Evolutionary conservation across 2,329 filamentous ascomycete species (phyloP), one percentile per base, ranked within the genome.

Genomic region (Lecanicillium sp.): DNA sequence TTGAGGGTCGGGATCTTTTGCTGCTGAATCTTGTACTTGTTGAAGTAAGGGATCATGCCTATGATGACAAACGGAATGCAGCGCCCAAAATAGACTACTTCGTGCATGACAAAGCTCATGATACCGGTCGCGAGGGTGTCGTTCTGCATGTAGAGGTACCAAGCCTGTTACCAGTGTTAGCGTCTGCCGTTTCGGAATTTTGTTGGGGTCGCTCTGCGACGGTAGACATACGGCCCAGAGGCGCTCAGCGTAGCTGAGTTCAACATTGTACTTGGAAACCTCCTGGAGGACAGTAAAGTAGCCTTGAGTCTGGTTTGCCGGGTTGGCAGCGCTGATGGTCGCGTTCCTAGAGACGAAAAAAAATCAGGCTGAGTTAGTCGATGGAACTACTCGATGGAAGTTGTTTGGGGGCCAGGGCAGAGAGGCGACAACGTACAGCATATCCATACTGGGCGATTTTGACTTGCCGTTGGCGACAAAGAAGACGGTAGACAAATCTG

Each of bases 71-170:
- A 98, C 2, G 92, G 92, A 43, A 96, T 58, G 53, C 70, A 84
- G 50, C 92, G 81, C 52, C 92, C 92, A 56, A 96, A 98, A 71
- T 98, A 98, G 54, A 98, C 76, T 29, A 79, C 40, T 65, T 98
- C 92, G 70, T 98, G 92, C 78, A 96, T 86, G 50, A 83, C 65
- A 62, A 98, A 98, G 54, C 88, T 95, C 85, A 96, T 83, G 68
- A 98, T 92, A 44, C 92, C 92, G 4, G 92, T 98, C 43, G 92
- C 92, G 45, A 98, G 80, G 39, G 85, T 82, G 66, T 98, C 92
- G 62, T 98, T 98, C 62, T 94, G 86, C 83, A 96, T 95, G 75
- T 81, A 98, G 13, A 90, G 77, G 62, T 98, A 98, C 90, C 88
- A 96, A 29, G 88, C 80, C 64, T 79, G 35, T 15, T 11, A 22